Base-by-base conservation (phyloP, 768 basidiomycete genomes). In the Xerocomus potaroensis region DNA sequence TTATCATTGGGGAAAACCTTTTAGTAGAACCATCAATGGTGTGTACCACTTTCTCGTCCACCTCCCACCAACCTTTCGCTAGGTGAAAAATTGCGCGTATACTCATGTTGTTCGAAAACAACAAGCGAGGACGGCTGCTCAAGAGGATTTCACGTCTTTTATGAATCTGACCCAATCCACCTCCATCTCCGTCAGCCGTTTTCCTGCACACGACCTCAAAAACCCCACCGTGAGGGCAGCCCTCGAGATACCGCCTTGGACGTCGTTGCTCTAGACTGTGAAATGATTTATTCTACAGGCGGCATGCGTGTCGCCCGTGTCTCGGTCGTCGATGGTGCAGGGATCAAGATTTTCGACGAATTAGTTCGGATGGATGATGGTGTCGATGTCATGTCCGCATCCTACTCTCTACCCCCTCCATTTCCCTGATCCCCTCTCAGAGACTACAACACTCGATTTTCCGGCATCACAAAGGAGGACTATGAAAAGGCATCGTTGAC, bases 261-360 rank as follows among this genome's bases (percentile, higher is more conserved):
- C 47, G 78, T 97, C 4, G 88, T 84, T 5, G 91, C 91, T 0
- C 72, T 98, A 41, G 96, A 99, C 64, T 98, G 96, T 61, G 96
- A 99, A 67, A 92, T 98, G 89, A 75, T 97, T 8, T 92, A 94
- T 69, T 88, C 91, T 0, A 97, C 94, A 0, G 89, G 87, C 5
- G 96, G 96, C 0, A 81, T 91, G 77, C 83, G 86, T 18, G 81
- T 96, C 4, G 95, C 92, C 3, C 79, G 96, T 4, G 83, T 96
- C 2, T 96, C 94, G 0, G 80, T 95, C 7, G 80, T 98, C 2
- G 87, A 95, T 60, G 84, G 83, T 8, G 62, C 72, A 1, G 91
- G 91, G 1, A 69, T 71, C 22, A 72, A 81, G 43, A 75, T 97
- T 3, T 83, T 95, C 37, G 96, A 99, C 63, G 79, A 92, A 60